These are phyloP conservation scores for Microbotryum intermedium DNA, from an alignment of 1,284 basidiomycete species.

Conservation along the genomic window DNA sequence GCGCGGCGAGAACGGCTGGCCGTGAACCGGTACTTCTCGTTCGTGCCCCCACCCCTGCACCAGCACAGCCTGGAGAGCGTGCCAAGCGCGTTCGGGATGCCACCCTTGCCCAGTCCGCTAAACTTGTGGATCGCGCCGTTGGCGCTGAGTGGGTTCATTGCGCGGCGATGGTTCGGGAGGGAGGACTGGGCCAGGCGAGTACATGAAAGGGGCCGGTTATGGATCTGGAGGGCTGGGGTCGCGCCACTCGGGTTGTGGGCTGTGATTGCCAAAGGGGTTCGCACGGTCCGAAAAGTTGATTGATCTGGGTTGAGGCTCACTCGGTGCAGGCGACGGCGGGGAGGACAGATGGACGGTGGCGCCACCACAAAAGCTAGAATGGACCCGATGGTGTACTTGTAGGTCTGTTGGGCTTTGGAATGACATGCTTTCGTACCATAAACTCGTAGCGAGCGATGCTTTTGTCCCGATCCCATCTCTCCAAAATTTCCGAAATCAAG, in stretches of 20 bases:
- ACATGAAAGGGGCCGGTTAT: conserved; percentile 20
- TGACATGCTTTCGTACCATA: too few relatives aligned
- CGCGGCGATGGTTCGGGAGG: conserved; percentile 4
- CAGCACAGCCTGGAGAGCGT: not conserved
- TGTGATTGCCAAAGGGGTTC: conserved; percentile 16
- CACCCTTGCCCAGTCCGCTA: conserved; percentile 23
- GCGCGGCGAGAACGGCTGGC: conserved; percentile 25
- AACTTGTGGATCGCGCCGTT: conserved; percentile 11
- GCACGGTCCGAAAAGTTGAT: too few relatives aligned
- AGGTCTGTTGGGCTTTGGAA: too few relatives aligned
- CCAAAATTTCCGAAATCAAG: too few relatives aligned
- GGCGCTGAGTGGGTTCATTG: not conserved
- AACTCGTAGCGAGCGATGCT: too few relatives aligned
- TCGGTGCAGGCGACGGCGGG: too few relatives aligned
- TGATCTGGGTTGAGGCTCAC: too few relatives aligned
- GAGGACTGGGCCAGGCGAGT: conserved; percentile 13
- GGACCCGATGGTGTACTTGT: too few relatives aligned
- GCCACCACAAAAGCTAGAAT: too few relatives aligned
- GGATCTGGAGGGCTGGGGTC: conserved; percentile 27
- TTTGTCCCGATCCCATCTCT: too few relatives aligned
- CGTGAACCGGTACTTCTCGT: conserved; percentile 26
- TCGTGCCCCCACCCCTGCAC: conserved; percentile 12
- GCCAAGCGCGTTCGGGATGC: conserved; percentile 23
- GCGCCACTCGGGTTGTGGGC: conserved; percentile 22
- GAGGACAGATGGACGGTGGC: too few relatives aligned